Base-by-base conservation (phyloP, 129 eudicot species). In the Kitagawia praeruptora region DNA sequence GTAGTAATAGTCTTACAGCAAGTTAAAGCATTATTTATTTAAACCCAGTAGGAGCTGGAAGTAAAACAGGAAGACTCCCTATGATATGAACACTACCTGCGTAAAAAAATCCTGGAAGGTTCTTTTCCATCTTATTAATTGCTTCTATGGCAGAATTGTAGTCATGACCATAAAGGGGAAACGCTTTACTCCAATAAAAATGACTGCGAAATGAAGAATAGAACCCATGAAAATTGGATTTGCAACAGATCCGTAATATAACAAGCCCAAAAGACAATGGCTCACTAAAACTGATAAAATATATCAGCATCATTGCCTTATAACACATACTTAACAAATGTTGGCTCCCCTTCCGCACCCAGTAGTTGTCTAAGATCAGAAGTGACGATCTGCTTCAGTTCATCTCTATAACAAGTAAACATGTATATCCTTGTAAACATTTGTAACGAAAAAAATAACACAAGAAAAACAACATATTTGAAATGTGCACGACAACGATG, bases 151-250 rank as follows among this genome's bases (percentile, higher is more conserved):
- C 99, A 18, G 88, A 90, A 81, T 82, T 88, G 83, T 96, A 96
- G 79, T 88, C 76, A 6, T 19, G 89, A 73, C 97, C 99, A 69
- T 96, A 96, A 67, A 90, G 76, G 1, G 98, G 98, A 87, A 92
- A 96, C 54, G 99, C 99, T 84, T 90, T 96, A 86, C 92, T 92
- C 99, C 99, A 96, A 75, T 85, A 92, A 70, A 77, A 90, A 84
- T 89, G 97, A 58, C 99, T 96, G 87, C 88, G 87, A 74, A 88
- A 76, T 84, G 25, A 83, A 87, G 70, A 53, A 83, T 53, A 64
- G 41, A 81, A 75, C 53, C 77, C 40, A 40, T 80, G 58, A 84
- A 78, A 78, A 75, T 19, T 64, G 41, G 41, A 64, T 54, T 82
- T 78, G 73, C 64, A 49, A 48, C 54, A 73, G 76, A 70, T 79